Conservation (phyloP, 208 protist genomes). For the Trypanosoma conorhini region DNA sequence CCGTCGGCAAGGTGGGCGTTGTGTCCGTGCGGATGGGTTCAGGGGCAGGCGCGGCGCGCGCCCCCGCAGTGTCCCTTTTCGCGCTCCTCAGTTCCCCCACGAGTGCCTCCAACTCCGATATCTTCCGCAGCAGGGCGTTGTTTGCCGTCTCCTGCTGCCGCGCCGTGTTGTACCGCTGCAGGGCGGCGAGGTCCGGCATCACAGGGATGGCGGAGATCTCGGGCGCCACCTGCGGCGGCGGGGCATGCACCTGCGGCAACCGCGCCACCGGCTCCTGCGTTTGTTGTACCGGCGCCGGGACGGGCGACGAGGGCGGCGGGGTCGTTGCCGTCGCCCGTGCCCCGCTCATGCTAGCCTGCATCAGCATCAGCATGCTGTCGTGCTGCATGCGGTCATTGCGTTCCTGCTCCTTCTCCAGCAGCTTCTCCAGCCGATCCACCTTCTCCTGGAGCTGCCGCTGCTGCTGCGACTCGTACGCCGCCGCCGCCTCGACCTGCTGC, state of each 20-base stretch:
- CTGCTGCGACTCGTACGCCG: conserved; percentile 2
- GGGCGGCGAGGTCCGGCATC: conserved; percentile 70
- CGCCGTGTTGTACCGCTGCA: conserved; percentile 74
- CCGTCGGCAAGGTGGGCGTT: conserved; percentile 1
- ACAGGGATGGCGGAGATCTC: conserved; percentile 57
- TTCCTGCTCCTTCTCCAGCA: conserved; percentile 52
- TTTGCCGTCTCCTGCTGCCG: conserved; percentile 62
- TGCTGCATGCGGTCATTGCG: conserved; percentile 46
- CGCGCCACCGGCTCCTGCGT: conserved; percentile 1
- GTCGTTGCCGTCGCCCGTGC: background rate
- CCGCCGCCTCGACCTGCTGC: conserved; percentile 5
- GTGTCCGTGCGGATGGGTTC: background rate
- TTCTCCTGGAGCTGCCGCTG: conserved; percentile 47
- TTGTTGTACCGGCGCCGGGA: background rate
- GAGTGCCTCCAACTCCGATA: conserved; percentile 62
- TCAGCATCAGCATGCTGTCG: conserved; percentile 63
- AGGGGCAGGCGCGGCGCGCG: background rate
- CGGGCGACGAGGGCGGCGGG: background rate
- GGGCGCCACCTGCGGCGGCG: conserved; percentile 3
- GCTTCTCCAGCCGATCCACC: conserved; percentile 51
- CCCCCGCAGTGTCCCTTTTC: conserved; percentile 7
- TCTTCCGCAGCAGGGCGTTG: conserved; percentile 63
- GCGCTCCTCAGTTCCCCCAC: conserved; percentile 39
- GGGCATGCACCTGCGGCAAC: conserved; percentile 6
- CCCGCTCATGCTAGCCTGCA: conserved; percentile 32